phyloP scores from a whole-genome alignment of 1,284 basidiomycete species.

The Naganishia sp. region DNA sequence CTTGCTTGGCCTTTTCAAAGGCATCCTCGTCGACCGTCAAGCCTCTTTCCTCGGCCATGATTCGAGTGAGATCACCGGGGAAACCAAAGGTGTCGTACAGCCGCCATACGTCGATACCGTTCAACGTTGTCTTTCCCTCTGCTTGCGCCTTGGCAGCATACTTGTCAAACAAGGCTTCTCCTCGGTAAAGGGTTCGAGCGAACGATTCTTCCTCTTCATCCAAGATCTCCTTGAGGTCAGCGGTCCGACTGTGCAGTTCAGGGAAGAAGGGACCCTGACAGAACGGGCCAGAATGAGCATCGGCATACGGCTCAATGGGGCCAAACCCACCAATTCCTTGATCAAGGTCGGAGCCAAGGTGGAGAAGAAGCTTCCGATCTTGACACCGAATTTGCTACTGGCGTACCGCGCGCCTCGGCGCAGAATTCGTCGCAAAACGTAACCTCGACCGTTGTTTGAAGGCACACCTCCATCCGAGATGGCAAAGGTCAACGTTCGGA shows the following conservation, averaged over 20 bases:
- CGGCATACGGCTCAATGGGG: neutral
- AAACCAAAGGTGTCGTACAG: constrained; percentile 99
- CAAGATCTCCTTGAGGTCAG: constrained; percentile 90
- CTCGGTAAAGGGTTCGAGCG: constrained; percentile 91
- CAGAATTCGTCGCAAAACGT: constrained; percentile 89
- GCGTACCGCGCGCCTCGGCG: constrained; percentile 91
- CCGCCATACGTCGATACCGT: constrained; percentile 92
- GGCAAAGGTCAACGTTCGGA: constrained; percentile 92
- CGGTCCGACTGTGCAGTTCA: constrained; percentile 80
- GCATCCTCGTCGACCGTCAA: constrained; percentile 83
- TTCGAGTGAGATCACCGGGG: constrained; percentile 90
- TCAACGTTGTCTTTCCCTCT: constrained; percentile 67
- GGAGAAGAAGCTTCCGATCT: constrained; percentile 94
- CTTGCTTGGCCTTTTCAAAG: constrained; percentile 85
- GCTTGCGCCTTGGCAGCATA: constrained; percentile 74
- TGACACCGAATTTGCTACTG: constrained; percentile 90
- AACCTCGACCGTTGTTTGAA: constrained; percentile 93
- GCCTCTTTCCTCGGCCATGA: constrained; percentile 96
- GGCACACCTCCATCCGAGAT: constrained; percentile 95
- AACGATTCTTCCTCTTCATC: constrained; percentile 98
- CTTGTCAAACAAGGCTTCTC: constrained; percentile 93
- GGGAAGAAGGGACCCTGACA: constrained; percentile 87
- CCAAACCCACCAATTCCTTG: constrained; percentile 73
- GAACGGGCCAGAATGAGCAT: neutral
- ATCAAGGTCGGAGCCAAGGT: constrained; percentile 81